Conservation (phyloP, 352 stramenopile genomes). For the Chrysophaeum taylorii region DNA sequence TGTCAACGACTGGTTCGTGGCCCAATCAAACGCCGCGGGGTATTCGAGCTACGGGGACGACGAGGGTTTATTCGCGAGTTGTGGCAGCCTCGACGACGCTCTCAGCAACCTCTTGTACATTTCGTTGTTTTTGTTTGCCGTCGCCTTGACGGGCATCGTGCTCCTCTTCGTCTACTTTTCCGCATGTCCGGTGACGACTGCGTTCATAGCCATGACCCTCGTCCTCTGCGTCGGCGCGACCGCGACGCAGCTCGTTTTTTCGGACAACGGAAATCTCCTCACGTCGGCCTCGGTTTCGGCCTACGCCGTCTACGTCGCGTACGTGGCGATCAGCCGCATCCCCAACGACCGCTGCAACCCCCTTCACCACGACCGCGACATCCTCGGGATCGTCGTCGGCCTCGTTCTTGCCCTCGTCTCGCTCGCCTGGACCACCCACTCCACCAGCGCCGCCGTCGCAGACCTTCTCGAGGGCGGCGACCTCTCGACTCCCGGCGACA, state of each 20-base stretch:
- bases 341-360: constrained; percentile 38
- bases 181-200: constrained; percentile 45
- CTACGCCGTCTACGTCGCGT: constrained; percentile 51
- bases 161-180: constrained; percentile 73
- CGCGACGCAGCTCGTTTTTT: constrained; percentile 36
- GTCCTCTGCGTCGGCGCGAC: constrained; percentile 48
- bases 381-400: constrained; percentile 50
- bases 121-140: constrained; percentile 48
- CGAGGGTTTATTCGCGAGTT: not conserved
- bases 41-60: constrained; percentile 8
- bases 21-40: constrained; percentile 47
- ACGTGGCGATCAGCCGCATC: constrained; percentile 31
- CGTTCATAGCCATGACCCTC: constrained; percentile 71
- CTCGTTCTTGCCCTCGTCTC: constrained; percentile 41
- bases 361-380: constrained; percentile 43
- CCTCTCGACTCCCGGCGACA: too few relatives aligned
- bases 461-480: not conserved
- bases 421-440: constrained; percentile 34
- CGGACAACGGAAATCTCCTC: constrained; percentile 36
- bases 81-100: not conserved
- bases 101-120: constrained; percentile 44
- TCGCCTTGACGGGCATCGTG: constrained; percentile 54
- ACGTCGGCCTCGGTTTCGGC: constrained; percentile 39
- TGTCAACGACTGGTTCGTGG: constrained; percentile 62
- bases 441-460: constrained; percentile 26